These are phyloP conservation scores for Aspergillus ellipticus DNA, from an alignment of 495 filamentous ascomycete genomes.

Conservation along the genomic window DNA sequence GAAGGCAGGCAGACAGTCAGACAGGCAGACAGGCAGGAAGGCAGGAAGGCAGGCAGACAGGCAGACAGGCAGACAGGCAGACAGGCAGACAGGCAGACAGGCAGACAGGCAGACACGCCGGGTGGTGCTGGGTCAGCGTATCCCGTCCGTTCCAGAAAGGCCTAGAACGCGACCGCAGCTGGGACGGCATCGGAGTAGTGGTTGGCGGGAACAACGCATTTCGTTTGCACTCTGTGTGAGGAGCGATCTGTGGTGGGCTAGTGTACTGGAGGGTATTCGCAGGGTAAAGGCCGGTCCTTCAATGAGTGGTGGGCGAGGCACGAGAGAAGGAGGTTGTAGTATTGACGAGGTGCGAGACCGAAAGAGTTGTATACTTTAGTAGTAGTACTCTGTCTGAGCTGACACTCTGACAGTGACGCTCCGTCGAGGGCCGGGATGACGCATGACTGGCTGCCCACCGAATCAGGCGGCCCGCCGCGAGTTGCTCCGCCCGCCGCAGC, in stretches of 20 bases:
- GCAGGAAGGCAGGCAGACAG: too few species aligned
- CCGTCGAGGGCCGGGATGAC: constrained; percentile 11
- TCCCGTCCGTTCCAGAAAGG: neutral
- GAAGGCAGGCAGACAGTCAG: too few species aligned
- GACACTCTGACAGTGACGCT: too few species aligned
- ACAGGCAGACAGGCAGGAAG: too few species aligned
- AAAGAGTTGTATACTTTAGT: too few species aligned
- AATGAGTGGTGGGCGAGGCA: neutral
- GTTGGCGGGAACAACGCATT: neutral
- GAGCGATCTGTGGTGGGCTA: neutral
- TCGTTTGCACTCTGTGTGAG: neutral
- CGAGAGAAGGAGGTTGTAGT: too few species aligned
- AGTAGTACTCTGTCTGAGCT: too few species aligned
- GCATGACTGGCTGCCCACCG: constrained; percentile 15
- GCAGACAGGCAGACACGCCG: neutral
- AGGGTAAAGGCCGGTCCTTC: too few species aligned
- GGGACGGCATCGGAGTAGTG: neutral
- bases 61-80: too few species aligned
- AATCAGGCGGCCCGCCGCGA: constrained; percentile 6
- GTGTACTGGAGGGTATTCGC: neutral
- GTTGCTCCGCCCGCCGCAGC: constrained; percentile 9
- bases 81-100: too few species aligned
- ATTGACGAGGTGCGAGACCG: too few species aligned
- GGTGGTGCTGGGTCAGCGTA: too few species aligned
- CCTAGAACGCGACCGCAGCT: neutral